Evolutionary conservation across 2,329 filamentous ascomycete genomes (phyloP).

Genomic region (Immersiporthe knoxdaviesiana): DNA sequence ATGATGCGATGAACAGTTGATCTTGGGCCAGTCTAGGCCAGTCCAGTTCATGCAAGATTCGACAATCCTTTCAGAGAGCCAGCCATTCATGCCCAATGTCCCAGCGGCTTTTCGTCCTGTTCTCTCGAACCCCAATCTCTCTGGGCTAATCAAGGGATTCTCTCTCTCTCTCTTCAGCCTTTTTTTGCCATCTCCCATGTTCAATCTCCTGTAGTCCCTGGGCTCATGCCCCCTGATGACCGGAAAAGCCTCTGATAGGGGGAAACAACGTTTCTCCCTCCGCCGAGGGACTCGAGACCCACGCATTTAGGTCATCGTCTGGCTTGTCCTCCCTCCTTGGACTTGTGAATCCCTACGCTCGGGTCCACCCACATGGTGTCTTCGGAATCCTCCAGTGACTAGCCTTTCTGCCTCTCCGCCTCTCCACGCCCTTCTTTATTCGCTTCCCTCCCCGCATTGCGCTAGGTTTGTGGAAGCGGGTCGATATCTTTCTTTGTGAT

Average conservation of each 20-base stretch:
- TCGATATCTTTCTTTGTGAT: conserved; percentile 11
- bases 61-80: not conserved
- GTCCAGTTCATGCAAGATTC: not conserved
- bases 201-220: not conserved
- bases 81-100: not conserved
- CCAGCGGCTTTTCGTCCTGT: not conserved
- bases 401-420: not conserved
- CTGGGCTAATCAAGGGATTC: not conserved
- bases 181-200: not conserved
- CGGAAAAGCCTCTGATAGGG: conserved; percentile 27
- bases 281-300: conserved; percentile 13
- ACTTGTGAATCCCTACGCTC: not conserved
- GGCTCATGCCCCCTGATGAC: not conserved
- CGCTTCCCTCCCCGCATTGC: conserved; percentile 21
- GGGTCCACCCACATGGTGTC: conserved; percentile 1
- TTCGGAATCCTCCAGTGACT: not conserved
- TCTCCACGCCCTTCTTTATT: not conserved
- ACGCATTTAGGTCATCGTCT: not conserved
- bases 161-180: not conserved
- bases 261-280: conserved; percentile 25
- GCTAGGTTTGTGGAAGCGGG: conserved; percentile 26
- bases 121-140: not conserved
- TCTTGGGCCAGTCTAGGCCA: not conserved
- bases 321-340: not conserved
- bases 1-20: not conserved